Percentiles rank a stretch among this genome's conserved stretches.
phyloP scores from a whole-genome alignment of 1,284 basidiomycete genomes.

The Tausonia pullulans region DNA sequence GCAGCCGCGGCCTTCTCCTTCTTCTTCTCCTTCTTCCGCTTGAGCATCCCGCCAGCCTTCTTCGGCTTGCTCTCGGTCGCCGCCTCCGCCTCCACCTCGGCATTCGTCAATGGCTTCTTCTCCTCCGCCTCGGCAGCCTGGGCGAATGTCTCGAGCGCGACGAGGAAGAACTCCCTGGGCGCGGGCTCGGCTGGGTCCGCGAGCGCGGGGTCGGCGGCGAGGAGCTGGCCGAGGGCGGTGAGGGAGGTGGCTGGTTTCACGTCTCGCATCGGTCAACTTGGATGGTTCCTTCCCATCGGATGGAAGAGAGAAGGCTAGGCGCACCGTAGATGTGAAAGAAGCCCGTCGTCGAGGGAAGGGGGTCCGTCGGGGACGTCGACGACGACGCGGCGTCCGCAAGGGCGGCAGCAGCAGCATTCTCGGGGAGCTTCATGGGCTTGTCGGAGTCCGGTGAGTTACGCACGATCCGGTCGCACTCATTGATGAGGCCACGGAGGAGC shows the following conservation, averaged over 20 bases:
- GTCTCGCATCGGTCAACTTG: neutral
- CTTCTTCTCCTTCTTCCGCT: too few species aligned
- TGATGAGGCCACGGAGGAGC: conserved; percentile 9
- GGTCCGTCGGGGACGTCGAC: neutral
- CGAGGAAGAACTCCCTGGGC: neutral
- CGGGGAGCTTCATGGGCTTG: neutral
- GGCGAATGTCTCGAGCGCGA: neutral
- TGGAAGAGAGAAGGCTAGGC: neutral
- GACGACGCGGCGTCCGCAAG: neutral
- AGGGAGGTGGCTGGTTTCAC: neutral
- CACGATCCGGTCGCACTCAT: conserved; percentile 11
- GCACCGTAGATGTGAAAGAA: conserved; percentile 13
- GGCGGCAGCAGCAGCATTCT: neutral
- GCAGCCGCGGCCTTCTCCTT: too few species aligned
- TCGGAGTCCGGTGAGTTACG: conserved; percentile 7
- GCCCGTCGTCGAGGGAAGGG: neutral
- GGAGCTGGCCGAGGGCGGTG: neutral
- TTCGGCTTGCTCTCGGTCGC: neutral
- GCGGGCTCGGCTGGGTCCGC: neutral
- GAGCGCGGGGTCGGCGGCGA: neutral
- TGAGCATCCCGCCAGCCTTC: neutral
- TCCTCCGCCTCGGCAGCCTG: neutral
- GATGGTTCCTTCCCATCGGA: neutral
- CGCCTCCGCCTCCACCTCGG: neutral
- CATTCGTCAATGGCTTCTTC: neutral